Conservation (phyloP, 1,139 yeast genomes). For the Lodderomyces pseudojiufengensis region DNA sequence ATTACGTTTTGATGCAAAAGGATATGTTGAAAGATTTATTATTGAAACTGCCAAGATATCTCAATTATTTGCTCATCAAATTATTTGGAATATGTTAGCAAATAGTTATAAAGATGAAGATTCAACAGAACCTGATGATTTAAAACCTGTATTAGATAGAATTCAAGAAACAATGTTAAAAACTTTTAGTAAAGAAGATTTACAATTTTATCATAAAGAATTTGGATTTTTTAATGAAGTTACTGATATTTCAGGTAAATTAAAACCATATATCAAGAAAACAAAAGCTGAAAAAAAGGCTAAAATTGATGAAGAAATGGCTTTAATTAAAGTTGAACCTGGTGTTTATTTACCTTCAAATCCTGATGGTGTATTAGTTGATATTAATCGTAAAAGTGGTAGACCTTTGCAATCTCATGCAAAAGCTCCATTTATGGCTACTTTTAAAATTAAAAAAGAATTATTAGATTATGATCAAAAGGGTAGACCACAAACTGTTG, state of each 20-base stretch:
- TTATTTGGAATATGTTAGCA: constrained; percentile 97
- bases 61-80: constrained; percentile 93
- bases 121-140: constrained; percentile 68
- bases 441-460: constrained; percentile 75
- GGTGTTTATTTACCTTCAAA: constrained; percentile 95
- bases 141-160: constrained; percentile 79
- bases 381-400: constrained; percentile 89
- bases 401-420: constrained; percentile 98
- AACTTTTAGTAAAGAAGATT: constrained; percentile 58
- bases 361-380: constrained; percentile 92
- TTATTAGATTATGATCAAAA: constrained; percentile 41
- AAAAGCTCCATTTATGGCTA: constrained; percentile 97
- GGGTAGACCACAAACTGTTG: constrained; percentile 31
- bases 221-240: constrained; percentile 89
- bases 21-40: constrained; percentile 85
- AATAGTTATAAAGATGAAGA: constrained; percentile 91
- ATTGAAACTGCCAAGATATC: constrained; percentile 90
- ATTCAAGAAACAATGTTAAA: constrained; percentile 66
- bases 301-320: constrained; percentile 96
- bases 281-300: constrained; percentile 94
- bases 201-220: constrained; percentile 71
- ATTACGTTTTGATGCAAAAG: constrained; percentile 74
- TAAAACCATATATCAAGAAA: constrained; percentile 90
- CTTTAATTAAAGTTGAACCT: constrained; percentile 65
- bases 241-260: constrained; percentile 88